Evolutionary conservation across 202 grass and related monocot species (phyloP).

Genomic region (Schoenoplectus triqueter): DNA sequence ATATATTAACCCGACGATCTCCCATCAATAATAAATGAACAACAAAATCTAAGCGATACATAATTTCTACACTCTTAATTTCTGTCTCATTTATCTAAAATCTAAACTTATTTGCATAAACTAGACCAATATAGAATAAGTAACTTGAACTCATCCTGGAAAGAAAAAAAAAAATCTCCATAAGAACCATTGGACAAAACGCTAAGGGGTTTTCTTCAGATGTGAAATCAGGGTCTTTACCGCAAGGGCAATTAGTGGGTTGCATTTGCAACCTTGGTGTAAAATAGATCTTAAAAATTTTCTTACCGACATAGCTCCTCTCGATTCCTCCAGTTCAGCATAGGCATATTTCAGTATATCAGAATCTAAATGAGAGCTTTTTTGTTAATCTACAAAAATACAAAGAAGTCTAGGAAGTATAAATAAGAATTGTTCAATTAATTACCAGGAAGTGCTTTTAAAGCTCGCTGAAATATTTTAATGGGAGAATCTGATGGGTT

Average conservation of each 20-base stretch:
- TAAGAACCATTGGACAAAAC: neutral
- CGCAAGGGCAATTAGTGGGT: neutral
- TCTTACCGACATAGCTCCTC: conserved; percentile 77
- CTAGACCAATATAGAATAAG: neutral
- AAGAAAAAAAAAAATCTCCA: neutral
- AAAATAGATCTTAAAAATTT: conserved; percentile 34
- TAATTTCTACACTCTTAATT: neutral
- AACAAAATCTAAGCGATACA: neutral
- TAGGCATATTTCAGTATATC: conserved; percentile 91
- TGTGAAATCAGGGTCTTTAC: neutral
- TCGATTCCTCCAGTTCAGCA: conserved; percentile 91
- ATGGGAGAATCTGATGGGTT: conserved; percentile 76
- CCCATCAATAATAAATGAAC: conserved; percentile 19
- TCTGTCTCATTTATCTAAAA: neutral
- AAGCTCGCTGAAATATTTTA: conserved; percentile 94
- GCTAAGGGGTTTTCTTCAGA: neutral
- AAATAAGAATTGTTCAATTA: conserved; percentile 25
- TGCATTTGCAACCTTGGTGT: conserved; percentile 11
- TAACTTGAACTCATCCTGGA: neutral
- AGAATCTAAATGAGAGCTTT: conserved; percentile 60
- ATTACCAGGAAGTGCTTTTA: conserved; percentile 96
- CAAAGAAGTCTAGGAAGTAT: conserved; percentile 28
- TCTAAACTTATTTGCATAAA: neutral
- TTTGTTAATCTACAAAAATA: conserved; percentile 32
- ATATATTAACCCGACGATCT: neutral